Evolutionary conservation across 306 rosid genomes (phyloP), one percentile per base, ranked within the genome.

Genomic region (Cucumis hystrix): DNA sequence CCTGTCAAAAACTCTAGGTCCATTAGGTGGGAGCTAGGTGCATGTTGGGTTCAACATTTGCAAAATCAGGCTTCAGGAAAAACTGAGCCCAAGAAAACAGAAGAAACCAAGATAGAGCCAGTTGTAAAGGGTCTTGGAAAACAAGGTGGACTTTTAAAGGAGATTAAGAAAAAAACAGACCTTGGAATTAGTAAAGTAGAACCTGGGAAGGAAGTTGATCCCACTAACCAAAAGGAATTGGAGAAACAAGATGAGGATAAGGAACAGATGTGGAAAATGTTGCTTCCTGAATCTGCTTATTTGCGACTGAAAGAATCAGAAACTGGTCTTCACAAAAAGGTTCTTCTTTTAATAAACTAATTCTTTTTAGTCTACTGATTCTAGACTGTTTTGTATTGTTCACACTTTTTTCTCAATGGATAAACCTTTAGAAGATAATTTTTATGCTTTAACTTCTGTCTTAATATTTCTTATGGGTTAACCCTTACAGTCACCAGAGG

Each of bases 11-110:
- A 59, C 17, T 81, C 74, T 7, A 88, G 85, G 85, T 89, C 93
- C 47, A 90, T 95, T 80, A 92, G 99, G 88, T 95, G 99, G 99
- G 99, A 95, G 87, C 85, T 95, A 77, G 99, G 99, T 83, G 97
- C 99, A 80, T 92, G 99, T 79, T 95, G 99, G 99, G 89, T 92
- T 67, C 97, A 95, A 79, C 97, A 95, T 83, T 85, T 95, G 84
- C 97, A 95, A 83, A 92, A 87, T 83, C 97, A 88, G 78, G 91
- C 84, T 79, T 85, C 97, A 12, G 94, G 90, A 58, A 91, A 94
- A 87, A 79, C 83, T 15, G 98, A 95, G 75, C 76, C 91, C 28
- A 92, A 88, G 70, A 90, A 88, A 80, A 76, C 87, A 18, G 97
- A 92, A 82, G 96, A 92, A 70, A 79, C 86, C 72, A 90, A 95